These are phyloP conservation scores for Zasmidium cellare DNA, from an alignment of 2,329 filamentous ascomycete genomes.

Conservation along the genomic window DNA sequence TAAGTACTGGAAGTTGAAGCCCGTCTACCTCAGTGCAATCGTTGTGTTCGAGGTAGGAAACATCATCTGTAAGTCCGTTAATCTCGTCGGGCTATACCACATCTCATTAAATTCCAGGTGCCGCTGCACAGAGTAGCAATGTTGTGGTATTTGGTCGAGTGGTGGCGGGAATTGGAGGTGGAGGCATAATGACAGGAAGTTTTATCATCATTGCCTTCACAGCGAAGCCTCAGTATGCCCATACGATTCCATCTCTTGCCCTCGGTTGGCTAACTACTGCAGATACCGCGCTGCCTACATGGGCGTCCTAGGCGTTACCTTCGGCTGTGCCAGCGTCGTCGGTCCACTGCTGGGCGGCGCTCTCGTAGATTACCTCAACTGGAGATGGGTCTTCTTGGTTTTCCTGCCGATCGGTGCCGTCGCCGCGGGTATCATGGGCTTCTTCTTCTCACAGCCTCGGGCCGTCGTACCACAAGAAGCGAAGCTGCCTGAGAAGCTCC, in stretches of 20 bases:
- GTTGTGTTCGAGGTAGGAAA: constrained; percentile 42
- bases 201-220: constrained; percentile 23
- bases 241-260: constrained; percentile 1
- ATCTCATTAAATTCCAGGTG: constrained; percentile 26
- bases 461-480: constrained; percentile 26
- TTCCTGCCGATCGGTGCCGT: constrained; percentile 48
- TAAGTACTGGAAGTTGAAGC: constrained; percentile 32
- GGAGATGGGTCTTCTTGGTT: constrained; percentile 41
- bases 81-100: background rate
- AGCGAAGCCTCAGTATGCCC: constrained; percentile 34
- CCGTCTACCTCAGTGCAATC: constrained; percentile 31
- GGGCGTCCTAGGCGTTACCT: constrained; percentile 39
- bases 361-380: constrained; percentile 5
- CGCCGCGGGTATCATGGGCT: constrained; percentile 28
- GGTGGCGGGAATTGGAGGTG: constrained; percentile 54
- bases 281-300: constrained; percentile 11
- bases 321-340: constrained; percentile 45
- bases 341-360: constrained; percentile 54
- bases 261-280: background rate
- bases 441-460: constrained; percentile 34
- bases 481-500: constrained; percentile 20
- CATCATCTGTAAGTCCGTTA: constrained; percentile 27
- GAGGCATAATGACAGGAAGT: constrained; percentile 48
- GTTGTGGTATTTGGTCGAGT: constrained; percentile 53
- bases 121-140: constrained; percentile 31